These are phyloP conservation scores for Candida sp. DNA, from an alignment of 1,139 yeast species.

Conservation along the genomic window DNA sequence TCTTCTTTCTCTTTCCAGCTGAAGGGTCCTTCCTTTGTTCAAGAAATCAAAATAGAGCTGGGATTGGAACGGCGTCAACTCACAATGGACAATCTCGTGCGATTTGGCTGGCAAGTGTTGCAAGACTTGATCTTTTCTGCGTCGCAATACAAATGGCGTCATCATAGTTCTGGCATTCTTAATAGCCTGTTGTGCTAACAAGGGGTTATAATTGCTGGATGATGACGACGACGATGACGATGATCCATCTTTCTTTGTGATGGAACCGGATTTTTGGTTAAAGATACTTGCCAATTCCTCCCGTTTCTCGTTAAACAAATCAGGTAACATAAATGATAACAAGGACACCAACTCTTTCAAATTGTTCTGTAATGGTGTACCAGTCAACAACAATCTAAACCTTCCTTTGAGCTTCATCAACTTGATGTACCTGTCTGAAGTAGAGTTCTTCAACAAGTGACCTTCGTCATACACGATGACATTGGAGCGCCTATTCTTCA, in stretches of 20 bases:
- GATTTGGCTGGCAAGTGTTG: slow-evolving; percentile 83
- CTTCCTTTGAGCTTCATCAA: slow-evolving; percentile 82
- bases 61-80: slow-evolving; percentile 59
- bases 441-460: slow-evolving; percentile 91
- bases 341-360: slow-evolving; percentile 88
- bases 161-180: slow-evolving; percentile 95
- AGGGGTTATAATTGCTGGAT: slow-evolving; percentile 67
- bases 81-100: slow-evolving; percentile 68
- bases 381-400: slow-evolving; percentile 87
- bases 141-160: slow-evolving; percentile 95
- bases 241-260: slow-evolving; percentile 34
- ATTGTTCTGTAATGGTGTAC: slow-evolving; percentile 97
- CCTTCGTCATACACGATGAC: slow-evolving; percentile 97
- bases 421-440: slow-evolving; percentile 84
- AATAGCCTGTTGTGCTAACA: slow-evolving; percentile 89
- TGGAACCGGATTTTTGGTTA: slow-evolving; percentile 63
- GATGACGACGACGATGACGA: neutral
- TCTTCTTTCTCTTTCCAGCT: slow-evolving; percentile 54
- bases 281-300: slow-evolving; percentile 85
- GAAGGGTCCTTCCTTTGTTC: slow-evolving; percentile 46
- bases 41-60: slow-evolving; percentile 65
- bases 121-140: slow-evolving; percentile 91
- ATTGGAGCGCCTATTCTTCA: slow-evolving; percentile 76
- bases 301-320: slow-evolving; percentile 76
- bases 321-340: slow-evolving; percentile 88